Percentiles rank a stretch among this genome's conserved stretches.
Conservation (phyloP, 345 rosid genomes). For the Excoecaria agallocha region DNA sequence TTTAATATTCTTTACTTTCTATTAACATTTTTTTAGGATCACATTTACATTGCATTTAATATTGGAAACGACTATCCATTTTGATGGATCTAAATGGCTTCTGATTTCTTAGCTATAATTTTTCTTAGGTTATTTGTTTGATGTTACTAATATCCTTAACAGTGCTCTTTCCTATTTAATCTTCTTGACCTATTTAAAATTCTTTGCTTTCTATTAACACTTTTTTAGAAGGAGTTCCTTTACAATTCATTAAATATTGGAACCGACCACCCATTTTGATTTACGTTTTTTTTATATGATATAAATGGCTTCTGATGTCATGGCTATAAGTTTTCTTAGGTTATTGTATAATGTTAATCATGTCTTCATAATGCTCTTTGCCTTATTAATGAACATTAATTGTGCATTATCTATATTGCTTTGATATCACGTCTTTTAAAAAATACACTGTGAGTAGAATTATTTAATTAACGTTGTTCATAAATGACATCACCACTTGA, state of each 20-base stretch:
- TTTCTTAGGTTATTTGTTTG: no score
- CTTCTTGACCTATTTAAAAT: no score
- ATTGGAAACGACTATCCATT: no score
- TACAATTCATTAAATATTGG: conserved; percentile 7
- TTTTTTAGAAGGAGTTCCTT: not conserved
- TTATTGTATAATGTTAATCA: not conserved
- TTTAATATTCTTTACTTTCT: no score
- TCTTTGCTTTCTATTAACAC: not conserved
- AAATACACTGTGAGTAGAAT: conserved; percentile 13
- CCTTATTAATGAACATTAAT: not conserved
- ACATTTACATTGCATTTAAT: no score
- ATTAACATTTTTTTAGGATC: not conserved
- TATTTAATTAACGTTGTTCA: conserved; percentile 2
- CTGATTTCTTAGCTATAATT: no score
- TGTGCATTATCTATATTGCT: not conserved
- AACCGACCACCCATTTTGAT: conserved; percentile 4
- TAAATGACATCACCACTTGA: not conserved
- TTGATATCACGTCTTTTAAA: not conserved
- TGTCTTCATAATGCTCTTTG: not conserved
- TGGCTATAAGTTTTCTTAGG: not conserved
- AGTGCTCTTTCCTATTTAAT: no score
- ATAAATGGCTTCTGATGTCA: not conserved
- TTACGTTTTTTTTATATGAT: not conserved
- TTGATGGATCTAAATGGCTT: no score
- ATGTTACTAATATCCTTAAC: no score